A percentile compares a stretch with the other conserved stretches of the same genome.
Evolutionary conservation across 352 stramenopile species (phyloP).

Genomic region (Phytopythium kandeliae): DNA sequence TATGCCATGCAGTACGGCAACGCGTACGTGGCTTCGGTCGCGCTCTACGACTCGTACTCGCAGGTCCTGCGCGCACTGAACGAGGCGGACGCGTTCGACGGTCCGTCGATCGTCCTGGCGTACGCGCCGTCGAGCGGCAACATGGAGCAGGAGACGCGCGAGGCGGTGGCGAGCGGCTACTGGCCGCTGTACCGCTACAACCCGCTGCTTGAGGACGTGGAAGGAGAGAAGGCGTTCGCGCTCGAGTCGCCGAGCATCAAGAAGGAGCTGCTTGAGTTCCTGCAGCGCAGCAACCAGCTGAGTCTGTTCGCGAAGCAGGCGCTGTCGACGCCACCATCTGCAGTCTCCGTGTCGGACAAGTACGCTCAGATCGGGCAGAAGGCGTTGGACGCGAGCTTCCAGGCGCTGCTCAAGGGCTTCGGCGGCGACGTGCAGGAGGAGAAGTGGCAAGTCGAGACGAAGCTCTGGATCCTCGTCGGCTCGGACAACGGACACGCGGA

Average conservation of each 20-base stretch:
- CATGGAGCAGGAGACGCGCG: slow-evolving; percentile 85
- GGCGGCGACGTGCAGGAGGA: slow-evolving; percentile 30
- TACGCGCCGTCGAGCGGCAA: slow-evolving; percentile 83
- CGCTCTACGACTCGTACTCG: slow-evolving; percentile 86
- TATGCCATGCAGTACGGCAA: slow-evolving; percentile 94
- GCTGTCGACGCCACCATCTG: slow-evolving; percentile 23
- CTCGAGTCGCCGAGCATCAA: slow-evolving; percentile 90
- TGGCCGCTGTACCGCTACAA: slow-evolving; percentile 93
- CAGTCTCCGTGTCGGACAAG: slow-evolving; percentile 46
- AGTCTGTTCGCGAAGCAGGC: slow-evolving; percentile 86
- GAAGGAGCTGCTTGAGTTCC: slow-evolving; percentile 86
- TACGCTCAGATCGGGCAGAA: slow-evolving; percentile 78
- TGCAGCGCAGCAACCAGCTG: slow-evolving; percentile 88
- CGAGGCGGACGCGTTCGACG: slow-evolving; percentile 87
- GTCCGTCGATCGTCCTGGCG: slow-evolving; percentile 87
- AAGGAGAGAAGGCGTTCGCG: slow-evolving; percentile 85
- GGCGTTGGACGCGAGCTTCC: slow-evolving; percentile 80
- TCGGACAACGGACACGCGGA: slow-evolving; percentile 74
- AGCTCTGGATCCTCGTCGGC: slow-evolving; percentile 72
- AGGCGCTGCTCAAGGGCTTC: slow-evolving; percentile 70
- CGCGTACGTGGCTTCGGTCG: slow-evolving; percentile 90
- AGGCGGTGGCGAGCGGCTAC: slow-evolving; percentile 85
- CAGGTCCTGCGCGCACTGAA: slow-evolving; percentile 86
- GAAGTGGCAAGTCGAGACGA: slow-evolving; percentile 61
- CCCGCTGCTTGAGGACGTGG: slow-evolving; percentile 64